Evolutionary conservation across 164 flowering plant genomes (phyloP), one percentile per base, ranked within the genome.

Genomic region (Platanus orientalis): DNA sequence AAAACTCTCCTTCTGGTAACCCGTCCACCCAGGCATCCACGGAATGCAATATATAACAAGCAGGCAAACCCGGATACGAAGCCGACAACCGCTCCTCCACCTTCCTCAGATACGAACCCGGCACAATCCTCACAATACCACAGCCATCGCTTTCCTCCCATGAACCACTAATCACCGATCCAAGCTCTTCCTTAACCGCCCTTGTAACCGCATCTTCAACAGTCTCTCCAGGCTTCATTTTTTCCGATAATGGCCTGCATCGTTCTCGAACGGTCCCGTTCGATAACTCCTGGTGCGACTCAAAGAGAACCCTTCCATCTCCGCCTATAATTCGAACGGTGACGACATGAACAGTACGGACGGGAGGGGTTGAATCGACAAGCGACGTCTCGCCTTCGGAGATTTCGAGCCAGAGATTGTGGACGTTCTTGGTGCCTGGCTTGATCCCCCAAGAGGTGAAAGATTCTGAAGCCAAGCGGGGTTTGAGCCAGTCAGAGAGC

Each of bases 51-150:
- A 86, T 76, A 64, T 94, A 94, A 53, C 86, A 61, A 24, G 91
- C 97, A 4, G 98, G 97, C 80, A 94, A 73, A 6, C 99, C 99
- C 11, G 99, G 99, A 59, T 94, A 94, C 0, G 97, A 91, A 0
- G 50, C 69, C 24, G 99, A 94, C 34, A 58, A 66, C 75, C 92
- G 64, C 81, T 91, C 93, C 79, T 94, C 99, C 55, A 87, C 82
- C 62, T 66, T 87, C 81, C 61, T 74, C 68, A 11, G 9, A 62
- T 87, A 87, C 20, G 97, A 86, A 13, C 76, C 86, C 4, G 78
- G 80, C 53, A 82, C 71, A 54, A 94, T 81, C 64, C 40, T 78
- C 60, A 85, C 91, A 48, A 54, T 12, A 5, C 45, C 65, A 25
- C 28, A 44, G 10, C 24, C 65, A n/a, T 63, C 66, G 4, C 44